phyloP scores from a whole-genome alignment of 495 filamentous ascomycete genomes.

The Melanomma pulvis-pyrius region DNA sequence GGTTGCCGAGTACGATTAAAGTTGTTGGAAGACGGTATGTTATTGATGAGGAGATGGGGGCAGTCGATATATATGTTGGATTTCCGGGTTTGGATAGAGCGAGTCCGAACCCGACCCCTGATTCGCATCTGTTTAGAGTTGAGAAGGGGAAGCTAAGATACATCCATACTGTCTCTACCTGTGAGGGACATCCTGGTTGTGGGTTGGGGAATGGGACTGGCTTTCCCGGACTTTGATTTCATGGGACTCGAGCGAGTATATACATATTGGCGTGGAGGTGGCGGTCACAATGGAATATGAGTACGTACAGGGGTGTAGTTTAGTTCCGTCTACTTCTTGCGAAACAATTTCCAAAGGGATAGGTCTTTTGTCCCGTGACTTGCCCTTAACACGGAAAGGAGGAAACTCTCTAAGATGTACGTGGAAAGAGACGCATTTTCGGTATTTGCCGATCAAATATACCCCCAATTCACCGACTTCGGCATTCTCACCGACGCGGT shows the following conservation, averaged over 20 bases:
- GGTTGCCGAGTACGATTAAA: conserved; percentile 45
- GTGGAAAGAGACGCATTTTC: too few species aligned
- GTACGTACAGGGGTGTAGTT: too few species aligned
- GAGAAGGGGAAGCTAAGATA: conserved; percentile 29
- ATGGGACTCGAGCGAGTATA: too few species aligned
- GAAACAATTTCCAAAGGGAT: too few species aligned
- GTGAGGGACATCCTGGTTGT: conserved; percentile 29
- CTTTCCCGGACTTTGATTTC: background rate
- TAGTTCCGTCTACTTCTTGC: too few species aligned
- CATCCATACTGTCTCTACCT: conserved; percentile 30
- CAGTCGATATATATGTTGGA: conserved; percentile 48
- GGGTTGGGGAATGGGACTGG: conserved; percentile 21
- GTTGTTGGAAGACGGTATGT: conserved; percentile 48
- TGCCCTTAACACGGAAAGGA: too few species aligned
- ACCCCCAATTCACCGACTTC: background rate
- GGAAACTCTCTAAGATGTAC: too few species aligned
- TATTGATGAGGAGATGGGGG: conserved; percentile 52
- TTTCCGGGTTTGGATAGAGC: conserved; percentile 31
- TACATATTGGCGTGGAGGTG: too few species aligned
- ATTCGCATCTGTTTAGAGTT: conserved; percentile 32
- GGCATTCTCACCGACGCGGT: conserved; percentile 1
- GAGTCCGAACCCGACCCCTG: conserved; percentile 15
- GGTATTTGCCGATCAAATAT: too few species aligned
- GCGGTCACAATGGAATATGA: too few species aligned
- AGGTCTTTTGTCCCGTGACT: too few species aligned